A percentile compares a stretch with the other conserved stretches of the same genome.
phyloP scores from a whole-genome alignment of 192 early-diverging fungal species.

The Cetraspora pellucida region DNA sequence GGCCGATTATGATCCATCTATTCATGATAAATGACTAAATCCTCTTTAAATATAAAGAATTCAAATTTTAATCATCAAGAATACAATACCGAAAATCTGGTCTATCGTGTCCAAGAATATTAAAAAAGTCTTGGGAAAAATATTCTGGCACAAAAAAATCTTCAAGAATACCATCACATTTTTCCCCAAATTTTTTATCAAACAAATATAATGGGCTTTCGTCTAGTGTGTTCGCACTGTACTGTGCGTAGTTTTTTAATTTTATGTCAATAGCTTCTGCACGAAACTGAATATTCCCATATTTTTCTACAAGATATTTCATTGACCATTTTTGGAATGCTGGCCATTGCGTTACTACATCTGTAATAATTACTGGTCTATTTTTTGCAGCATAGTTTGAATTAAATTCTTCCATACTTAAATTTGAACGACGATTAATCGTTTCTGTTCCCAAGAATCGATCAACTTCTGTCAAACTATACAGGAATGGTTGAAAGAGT shows the following conservation, averaged over 20 bases:
- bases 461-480: conserved; percentile 51
- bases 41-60: neutral
- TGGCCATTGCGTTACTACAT: conserved; percentile 62
- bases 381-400: conserved; percentile 53
- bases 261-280: conserved; percentile 68
- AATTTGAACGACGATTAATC: conserved; percentile 52
- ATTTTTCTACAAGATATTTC: conserved; percentile 48
- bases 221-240: conserved; percentile 50
- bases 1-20: conserved; percentile 72
- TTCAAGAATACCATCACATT: conserved; percentile 47
- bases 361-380: conserved; percentile 65
- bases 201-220: conserved; percentile 72
- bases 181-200: conserved; percentile 62
- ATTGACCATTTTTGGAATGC: conserved; percentile 62
- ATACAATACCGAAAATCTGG: conserved; percentile 56
- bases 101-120: conserved; percentile 52
- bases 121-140: conserved; percentile 68
- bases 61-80: neutral
- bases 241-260: conserved; percentile 58
- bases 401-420: conserved; percentile 51
- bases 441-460: conserved; percentile 42
- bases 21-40: neutral
- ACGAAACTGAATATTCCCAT: conserved; percentile 51
- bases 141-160: conserved; percentile 64
- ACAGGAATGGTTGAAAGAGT: conserved; percentile 63